Conservation (phyloP, 805 yeast genomes). For the Cyberlindnera meyerae region DNA sequence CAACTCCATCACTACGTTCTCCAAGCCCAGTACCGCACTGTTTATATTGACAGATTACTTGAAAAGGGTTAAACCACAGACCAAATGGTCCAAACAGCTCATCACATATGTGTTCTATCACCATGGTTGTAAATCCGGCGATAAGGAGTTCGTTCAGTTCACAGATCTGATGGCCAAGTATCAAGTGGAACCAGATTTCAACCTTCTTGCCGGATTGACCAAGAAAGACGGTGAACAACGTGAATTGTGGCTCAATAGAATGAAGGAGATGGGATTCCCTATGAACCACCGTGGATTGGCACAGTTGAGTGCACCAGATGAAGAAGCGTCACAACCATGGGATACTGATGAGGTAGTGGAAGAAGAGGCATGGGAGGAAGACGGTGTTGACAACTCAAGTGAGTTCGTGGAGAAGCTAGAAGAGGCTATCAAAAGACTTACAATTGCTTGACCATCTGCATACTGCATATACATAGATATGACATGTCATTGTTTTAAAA, state of each 20-base stretch:
- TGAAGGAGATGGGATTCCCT: slow-evolving; percentile 9
- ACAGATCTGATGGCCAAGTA: slow-evolving; percentile 11
- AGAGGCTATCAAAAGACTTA: too few species aligned
- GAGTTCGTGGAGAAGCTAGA: too few species aligned
- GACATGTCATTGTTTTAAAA: too few species aligned
- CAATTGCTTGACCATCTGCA: too few species aligned
- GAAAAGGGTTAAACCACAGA: not conserved
- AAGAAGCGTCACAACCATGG: slow-evolving; percentile 12
- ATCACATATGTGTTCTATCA: slow-evolving; percentile 12
- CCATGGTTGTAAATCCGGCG: slow-evolving; percentile 9
- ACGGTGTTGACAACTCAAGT: not conserved
- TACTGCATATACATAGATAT: too few species aligned
- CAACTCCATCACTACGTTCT: slow-evolving; percentile 4
- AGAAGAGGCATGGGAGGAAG: slow-evolving; percentile 6
- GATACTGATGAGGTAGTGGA: not conserved
- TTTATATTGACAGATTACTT: slow-evolving; percentile 14
- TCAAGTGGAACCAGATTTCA: slow-evolving; percentile 12
- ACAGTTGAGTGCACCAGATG: too few species aligned
- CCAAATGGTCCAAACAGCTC: slow-evolving; percentile 5
- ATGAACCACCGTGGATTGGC: slow-evolving; percentile 2
- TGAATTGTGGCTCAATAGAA: slow-evolving; percentile 10
- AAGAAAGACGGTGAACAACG: slow-evolving; percentile 10
- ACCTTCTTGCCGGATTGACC: slow-evolving; percentile 11
- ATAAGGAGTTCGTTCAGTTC: slow-evolving; percentile 5
- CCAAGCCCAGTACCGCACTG: slow-evolving; percentile 15